These are phyloP conservation scores for Neonectria punicea DNA, from an alignment of 2,329 filamentous ascomycete genomes.

Conservation along the genomic window DNA sequence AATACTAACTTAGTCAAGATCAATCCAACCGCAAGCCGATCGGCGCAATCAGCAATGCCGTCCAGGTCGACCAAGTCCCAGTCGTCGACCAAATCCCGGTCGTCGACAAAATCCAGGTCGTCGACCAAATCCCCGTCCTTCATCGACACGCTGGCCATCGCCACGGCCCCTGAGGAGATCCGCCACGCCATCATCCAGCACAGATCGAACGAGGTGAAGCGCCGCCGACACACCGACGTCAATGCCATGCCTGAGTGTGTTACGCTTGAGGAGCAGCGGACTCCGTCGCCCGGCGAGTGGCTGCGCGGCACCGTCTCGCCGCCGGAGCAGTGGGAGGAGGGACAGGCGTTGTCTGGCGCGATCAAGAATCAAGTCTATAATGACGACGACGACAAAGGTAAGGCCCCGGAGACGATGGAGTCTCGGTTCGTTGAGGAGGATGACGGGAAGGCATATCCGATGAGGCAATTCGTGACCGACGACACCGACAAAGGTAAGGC, in stretches of 20 bases:
- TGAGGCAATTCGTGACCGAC: background rate
- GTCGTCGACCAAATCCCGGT: background rate
- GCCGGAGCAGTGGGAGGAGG: background rate
- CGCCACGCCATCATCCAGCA: background rate
- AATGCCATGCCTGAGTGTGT: background rate
- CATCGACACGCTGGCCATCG: constrained; percentile 24
- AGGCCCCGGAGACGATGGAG: background rate
- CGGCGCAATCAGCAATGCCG: background rate
- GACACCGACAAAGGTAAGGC: too few species aligned
- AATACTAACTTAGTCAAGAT: background rate
- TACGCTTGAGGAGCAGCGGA: too few species aligned
- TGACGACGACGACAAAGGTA: background rate
- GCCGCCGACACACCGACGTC: background rate
- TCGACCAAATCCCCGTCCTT: constrained; percentile 8
- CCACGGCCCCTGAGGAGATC: background rate
- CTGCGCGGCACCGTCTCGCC: too few species aligned
- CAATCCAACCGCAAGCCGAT: too few species aligned
- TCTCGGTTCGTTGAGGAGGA: background rate
- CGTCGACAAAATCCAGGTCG: background rate
- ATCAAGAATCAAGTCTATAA: background rate
- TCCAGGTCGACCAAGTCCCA: background rate
- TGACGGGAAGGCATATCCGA: background rate
- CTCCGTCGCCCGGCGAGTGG: too few species aligned
- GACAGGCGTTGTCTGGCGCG: background rate
- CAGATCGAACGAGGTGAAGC: background rate